Conservation (phyloP, 495 filamentous ascomycete species). For the Penicillium alfredii region DNA sequence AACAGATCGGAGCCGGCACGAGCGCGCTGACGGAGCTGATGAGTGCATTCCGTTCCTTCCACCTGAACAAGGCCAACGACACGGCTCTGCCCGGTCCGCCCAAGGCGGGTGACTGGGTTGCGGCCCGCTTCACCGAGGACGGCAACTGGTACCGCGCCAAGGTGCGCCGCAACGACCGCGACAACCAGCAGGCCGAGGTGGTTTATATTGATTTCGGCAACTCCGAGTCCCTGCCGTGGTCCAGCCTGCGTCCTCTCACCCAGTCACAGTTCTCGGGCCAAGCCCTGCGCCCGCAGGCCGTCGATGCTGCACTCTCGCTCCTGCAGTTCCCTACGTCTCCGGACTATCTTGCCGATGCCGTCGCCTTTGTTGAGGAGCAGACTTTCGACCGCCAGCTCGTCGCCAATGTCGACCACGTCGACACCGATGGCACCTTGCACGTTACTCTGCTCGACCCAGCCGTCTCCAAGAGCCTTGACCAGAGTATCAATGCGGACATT, state of each 20-base stretch:
- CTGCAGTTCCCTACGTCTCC: slow-evolving; percentile 71
- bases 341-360: slow-evolving; percentile 76
- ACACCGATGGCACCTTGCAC: slow-evolving; percentile 68
- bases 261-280: slow-evolving; percentile 70
- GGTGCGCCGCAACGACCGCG: slow-evolving; percentile 85
- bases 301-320: slow-evolving; percentile 82
- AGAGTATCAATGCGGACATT: slow-evolving; percentile 82
- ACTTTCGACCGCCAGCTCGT: slow-evolving; percentile 68
- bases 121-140: slow-evolving; percentile 83
- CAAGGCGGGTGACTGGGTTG: slow-evolving; percentile 85
- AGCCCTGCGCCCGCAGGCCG: slow-evolving; percentile 79
- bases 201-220: slow-evolving; percentile 97
- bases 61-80: slow-evolving; percentile 68
- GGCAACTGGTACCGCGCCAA: slow-evolving; percentile 90
- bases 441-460: slow-evolving; percentile 79
- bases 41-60: slow-evolving; percentile 81
- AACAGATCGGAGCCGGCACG: slow-evolving; percentile 78
- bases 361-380: slow-evolving; percentile 61
- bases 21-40: slow-evolving; percentile 77
- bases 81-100: slow-evolving; percentile 66
- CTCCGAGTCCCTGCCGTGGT: slow-evolving; percentile 80
- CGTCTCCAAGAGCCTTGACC: slow-evolving; percentile 52
- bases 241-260: slow-evolving; percentile 67
- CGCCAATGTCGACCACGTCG: slow-evolving; percentile 80
- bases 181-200: slow-evolving; percentile 80